A percentile compares a stretch with the other conserved stretches of the same genome.
These are phyloP conservation scores for Skeletonema costatum DNA, from an alignment of 108 stramenopile genomes.

Conservation along the genomic window DNA sequence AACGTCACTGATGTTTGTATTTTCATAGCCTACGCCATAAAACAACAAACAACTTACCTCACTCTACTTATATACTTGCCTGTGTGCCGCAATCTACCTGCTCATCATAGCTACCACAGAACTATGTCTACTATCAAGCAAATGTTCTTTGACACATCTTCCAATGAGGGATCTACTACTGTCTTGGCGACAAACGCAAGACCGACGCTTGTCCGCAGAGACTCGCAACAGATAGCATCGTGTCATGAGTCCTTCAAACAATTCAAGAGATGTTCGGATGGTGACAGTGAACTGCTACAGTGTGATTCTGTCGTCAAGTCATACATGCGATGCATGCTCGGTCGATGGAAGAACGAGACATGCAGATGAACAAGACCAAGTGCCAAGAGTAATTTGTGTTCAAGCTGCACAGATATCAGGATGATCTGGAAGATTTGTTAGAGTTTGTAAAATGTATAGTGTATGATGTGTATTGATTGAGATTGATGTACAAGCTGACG, in stretches of 20 bases:
- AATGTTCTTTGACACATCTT: not conserved
- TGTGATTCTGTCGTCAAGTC: slow-evolving; percentile 28
- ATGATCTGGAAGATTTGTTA: not conserved
- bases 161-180: not conserved
- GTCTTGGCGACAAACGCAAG: not conserved
- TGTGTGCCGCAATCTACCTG: no score
- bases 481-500: not conserved
- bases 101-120: no score
- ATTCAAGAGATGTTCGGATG: slow-evolving; percentile 27
- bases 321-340: slow-evolving; percentile 32
- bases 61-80: no score
- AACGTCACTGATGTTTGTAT: no score
- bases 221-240: not conserved
- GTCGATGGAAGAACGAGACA: not conserved
- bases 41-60: no score
- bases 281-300: slow-evolving; percentile 16
- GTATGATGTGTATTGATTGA: not conserved
- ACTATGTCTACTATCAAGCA: not conserved
- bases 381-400: not conserved
- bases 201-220: not conserved
- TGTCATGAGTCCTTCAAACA: slow-evolving; percentile 37
- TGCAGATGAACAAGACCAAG: not conserved
- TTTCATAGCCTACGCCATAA: no score
- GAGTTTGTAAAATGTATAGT: not conserved
- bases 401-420: not conserved